Percentiles rank a stretch among this genome's conserved stretches.
Evolutionary conservation across 2,329 filamentous ascomycete genomes (phyloP).

Genomic region (Fusarium secorum): DNA sequence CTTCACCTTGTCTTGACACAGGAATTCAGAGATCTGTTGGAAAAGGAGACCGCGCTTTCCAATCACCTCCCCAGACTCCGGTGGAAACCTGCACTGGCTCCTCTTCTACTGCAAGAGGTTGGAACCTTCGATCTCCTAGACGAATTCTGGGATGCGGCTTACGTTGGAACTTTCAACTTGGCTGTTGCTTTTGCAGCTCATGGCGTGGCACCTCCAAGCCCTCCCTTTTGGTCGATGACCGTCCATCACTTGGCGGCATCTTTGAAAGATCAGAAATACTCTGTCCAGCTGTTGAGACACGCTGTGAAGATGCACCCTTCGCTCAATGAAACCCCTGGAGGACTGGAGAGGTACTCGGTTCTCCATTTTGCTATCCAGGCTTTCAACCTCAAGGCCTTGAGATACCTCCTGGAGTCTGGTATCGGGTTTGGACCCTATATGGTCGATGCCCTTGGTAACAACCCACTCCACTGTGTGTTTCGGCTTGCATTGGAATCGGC

Average conservation of each 20-base stretch:
- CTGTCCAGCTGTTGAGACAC: background rate
- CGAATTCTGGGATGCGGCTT: background rate
- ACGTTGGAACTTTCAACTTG: background rate
- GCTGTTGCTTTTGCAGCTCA: background rate
- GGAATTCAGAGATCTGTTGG: background rate
- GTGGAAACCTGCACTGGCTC: background rate
- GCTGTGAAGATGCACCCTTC: background rate
- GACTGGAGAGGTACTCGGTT: background rate
- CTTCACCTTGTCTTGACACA: background rate
- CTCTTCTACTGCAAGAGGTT: background rate
- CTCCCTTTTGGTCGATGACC: background rate
- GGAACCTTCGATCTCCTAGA: background rate
- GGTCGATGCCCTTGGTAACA: background rate
- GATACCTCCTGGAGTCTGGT: background rate
- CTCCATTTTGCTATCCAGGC: conserved; percentile 5
- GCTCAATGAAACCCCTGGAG: background rate
- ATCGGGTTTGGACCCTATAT: background rate
- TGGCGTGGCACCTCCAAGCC: background rate
- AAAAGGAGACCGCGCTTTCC: background rate
- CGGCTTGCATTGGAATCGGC: background rate
- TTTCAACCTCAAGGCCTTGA: background rate
- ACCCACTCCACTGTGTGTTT: conserved; percentile 1
- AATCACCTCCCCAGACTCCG: background rate
- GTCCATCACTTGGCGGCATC: background rate
- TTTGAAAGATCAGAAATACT: background rate